These are phyloP conservation scores for Brassica balearica DNA, from an alignment of 441 rosid genomes.

Conservation along the genomic window DNA sequence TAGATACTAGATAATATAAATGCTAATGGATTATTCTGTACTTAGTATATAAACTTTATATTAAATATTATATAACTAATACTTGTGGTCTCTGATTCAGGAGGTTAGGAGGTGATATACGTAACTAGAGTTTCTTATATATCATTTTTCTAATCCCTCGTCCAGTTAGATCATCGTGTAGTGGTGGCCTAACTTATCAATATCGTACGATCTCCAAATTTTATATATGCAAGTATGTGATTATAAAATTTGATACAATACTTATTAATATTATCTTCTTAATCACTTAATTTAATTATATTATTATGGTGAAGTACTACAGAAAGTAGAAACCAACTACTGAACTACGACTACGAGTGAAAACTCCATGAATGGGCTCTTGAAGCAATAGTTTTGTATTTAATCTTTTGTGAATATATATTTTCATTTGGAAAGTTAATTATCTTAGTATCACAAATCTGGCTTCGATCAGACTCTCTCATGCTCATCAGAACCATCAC, in stretches of 20 bases:
- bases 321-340: slow-evolving; percentile 3
- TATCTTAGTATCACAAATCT: too few species aligned
- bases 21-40: slow-evolving; percentile 5
- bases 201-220: slow-evolving; percentile 33
- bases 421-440: too few species aligned
- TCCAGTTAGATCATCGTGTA: slow-evolving; percentile 36
- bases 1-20: not conserved
- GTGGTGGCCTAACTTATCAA: slow-evolving; percentile 46
- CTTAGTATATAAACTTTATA: not conserved
- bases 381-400: not conserved
- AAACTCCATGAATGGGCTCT: not conserved
- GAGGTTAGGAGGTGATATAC: slow-evolving; percentile 22
- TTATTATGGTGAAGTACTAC: not conserved
- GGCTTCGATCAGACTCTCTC: too few species aligned
- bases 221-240: slow-evolving; percentile 25
- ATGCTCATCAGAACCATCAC: too few species aligned
- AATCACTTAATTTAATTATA: not conserved
- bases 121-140: not conserved
- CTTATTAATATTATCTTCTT: slow-evolving; percentile 31
- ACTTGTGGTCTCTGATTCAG: slow-evolving; percentile 30
- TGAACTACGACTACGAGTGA: not conserved
- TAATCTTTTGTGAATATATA: not conserved
- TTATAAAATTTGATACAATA: slow-evolving; percentile 7
- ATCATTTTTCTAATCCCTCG: slow-evolving; percentile 23
- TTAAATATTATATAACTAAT: not conserved